Base-by-base conservation (phyloP, 2,329 filamentous ascomycete genomes). In the Penicillium sp. region DNA sequence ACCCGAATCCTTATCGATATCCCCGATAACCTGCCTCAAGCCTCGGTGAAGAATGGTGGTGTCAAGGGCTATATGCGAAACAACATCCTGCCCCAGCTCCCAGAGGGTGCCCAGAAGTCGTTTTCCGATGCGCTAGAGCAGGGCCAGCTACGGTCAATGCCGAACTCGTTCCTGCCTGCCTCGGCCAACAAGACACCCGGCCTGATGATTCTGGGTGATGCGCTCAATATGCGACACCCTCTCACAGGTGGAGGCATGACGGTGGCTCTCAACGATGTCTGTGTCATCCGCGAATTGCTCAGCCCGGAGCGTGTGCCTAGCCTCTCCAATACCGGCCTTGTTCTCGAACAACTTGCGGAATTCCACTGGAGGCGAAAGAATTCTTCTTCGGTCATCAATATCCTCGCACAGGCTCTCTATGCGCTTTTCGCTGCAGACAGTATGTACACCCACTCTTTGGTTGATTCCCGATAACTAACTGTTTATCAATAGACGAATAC, bases 161-260 rank as follows among this genome's bases (percentile, higher is more conserved):
- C 94, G 52, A 99, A 97, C 77, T 93, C 89, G 60, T 99, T 90
- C 82, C 85, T 99, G 2, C 93, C 94, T 6, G 86, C 94, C 0
- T 83, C 86, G 0, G 89, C 89, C 59, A 89, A 90, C 70, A 83
- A 82, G 44, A 83, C 84, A 12, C 84, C 86, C 1, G 91, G 91
- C 4, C 78, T 96, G 59, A 82, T 96, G 49, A 80, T 99, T 36
- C 83, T 97, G 9, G 94, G 94, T 58, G 94, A 99, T 73, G 93
- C 94, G 15, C 88, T 96, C 83, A 99, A 99, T 80, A 99, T 99
- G 94, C 90, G 94, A n/a, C 94, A 99, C 77, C 94, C 94, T 1
- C 83, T 99, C 13, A 99, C 94, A 0, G 94, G 94, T 53, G 94
- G 94, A 64, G 94, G 94, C 67, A 99, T 99, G 94, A 97, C 93